phyloP scores from a whole-genome alignment of 139 green algal species.

The Yamagishiella unicocca region DNA sequence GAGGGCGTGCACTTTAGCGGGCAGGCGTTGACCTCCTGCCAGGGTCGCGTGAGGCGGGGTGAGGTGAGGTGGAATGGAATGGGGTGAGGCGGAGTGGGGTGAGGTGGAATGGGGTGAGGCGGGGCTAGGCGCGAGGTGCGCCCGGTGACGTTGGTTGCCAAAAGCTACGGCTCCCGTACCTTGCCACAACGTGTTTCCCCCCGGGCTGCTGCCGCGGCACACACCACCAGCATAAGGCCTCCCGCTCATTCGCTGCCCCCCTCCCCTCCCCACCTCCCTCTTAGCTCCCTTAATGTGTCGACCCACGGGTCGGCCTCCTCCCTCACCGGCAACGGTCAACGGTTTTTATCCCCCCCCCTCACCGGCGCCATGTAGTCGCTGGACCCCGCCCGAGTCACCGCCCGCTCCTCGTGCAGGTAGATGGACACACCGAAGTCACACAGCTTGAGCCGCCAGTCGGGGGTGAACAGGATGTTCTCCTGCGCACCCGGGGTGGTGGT shows the following conservation, averaged over 20 bases:
- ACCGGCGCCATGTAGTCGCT: conserved; percentile 63
- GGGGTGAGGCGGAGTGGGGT: not conserved
- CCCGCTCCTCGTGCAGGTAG: conserved; percentile 56
- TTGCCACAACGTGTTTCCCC: too few relatives aligned
- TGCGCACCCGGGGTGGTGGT: too few relatives aligned
- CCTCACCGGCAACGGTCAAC: too few relatives aligned
- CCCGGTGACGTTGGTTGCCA: too few relatives aligned
- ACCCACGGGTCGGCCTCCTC: too few relatives aligned
- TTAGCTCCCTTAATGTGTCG: too few relatives aligned
- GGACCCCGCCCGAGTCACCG: conserved; percentile 64
- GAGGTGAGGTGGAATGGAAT: not conserved
- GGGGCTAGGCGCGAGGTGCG: too few relatives aligned
- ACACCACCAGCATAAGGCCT: too few relatives aligned
- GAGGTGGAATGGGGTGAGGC: not conserved
- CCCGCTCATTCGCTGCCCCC: too few relatives aligned
- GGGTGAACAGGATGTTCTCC: conserved; percentile 42
- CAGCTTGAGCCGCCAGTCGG: conserved; percentile 56
- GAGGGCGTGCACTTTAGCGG: conserved; percentile 56
- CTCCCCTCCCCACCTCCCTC: too few relatives aligned
- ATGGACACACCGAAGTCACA: conserved; percentile 71
- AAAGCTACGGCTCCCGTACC: too few relatives aligned
- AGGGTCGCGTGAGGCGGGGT: not conserved
- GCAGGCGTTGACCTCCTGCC: conserved; percentile 61
- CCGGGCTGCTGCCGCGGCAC: too few relatives aligned
- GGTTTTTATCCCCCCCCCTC: not conserved